phyloP scores from a whole-genome alignment of 768 basidiomycete genomes.

The Pleurotus djamor region DNA sequence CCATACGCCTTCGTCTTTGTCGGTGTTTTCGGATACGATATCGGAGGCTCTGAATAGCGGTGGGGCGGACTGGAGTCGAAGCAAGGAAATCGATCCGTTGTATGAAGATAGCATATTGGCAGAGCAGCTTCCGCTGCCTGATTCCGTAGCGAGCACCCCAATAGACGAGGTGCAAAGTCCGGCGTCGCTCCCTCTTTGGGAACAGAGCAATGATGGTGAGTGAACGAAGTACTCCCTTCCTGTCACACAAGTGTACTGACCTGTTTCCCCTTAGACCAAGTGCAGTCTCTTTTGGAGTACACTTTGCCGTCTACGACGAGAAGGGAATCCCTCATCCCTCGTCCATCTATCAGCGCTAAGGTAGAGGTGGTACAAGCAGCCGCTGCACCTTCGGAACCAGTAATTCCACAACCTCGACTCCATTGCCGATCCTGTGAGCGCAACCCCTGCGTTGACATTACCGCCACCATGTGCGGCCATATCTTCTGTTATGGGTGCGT shows the following conservation, averaged over 20 bases:
- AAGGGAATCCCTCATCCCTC: not conserved
- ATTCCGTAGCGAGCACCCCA: not conserved
- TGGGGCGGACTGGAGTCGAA: not conserved
- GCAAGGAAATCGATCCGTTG: not conserved
- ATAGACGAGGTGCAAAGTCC: not conserved
- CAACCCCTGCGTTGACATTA: constrained; percentile 50
- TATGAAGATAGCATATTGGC: constrained; percentile 3
- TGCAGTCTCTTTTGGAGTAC: not conserved
- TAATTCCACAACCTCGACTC: constrained; percentile 18
- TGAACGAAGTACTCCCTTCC: not conserved
- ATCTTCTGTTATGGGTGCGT: constrained; percentile 57
- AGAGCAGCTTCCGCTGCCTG: constrained; percentile 2
- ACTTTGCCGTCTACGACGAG: not conserved
- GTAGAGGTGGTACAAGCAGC: not conserved
- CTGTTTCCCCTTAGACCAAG: not conserved
- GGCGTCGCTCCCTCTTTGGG: not conserved
- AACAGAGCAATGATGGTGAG: not conserved
- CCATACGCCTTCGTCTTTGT: not conserved
- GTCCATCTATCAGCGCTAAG: not conserved
- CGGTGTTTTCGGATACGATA: not conserved
- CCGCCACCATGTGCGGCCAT: constrained; percentile 63
- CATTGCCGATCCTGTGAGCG: constrained; percentile 50
- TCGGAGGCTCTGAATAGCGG: not conserved
- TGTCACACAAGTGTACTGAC: not conserved
- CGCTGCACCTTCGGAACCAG: not conserved